phyloP scores from a whole-genome alignment of 305 asterid species.

The Solanum aculeatissimum region DNA sequence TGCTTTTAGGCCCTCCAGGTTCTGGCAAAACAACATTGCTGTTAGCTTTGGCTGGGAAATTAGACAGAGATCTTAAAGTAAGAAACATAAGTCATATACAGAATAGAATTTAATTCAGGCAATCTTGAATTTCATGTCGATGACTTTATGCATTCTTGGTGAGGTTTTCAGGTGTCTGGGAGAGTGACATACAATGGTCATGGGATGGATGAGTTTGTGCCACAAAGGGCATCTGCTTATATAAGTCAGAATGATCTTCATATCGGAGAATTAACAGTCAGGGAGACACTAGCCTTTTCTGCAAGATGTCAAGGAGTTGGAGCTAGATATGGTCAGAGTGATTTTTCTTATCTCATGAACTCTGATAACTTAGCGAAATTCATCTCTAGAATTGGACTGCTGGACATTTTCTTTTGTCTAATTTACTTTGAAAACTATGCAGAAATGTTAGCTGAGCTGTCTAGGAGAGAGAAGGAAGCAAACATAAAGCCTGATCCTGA shows the following conservation, averaged over 20 bases:
- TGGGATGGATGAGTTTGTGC: no score
- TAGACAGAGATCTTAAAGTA: slow-evolving; percentile 53
- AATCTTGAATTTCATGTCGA: background rate
- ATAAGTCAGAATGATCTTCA: no score
- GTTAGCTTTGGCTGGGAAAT: slow-evolving; percentile 79
- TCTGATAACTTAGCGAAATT: background rate
- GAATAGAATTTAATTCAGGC: background rate
- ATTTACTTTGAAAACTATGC: background rate
- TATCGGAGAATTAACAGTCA: no score
- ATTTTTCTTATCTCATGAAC: background rate
- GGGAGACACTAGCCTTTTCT: no score
- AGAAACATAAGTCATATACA: background rate
- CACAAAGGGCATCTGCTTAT: no score
- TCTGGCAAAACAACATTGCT: slow-evolving; percentile 11
- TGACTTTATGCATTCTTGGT: background rate
- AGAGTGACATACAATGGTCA: no score
- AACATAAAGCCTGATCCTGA: no score
- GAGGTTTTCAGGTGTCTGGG: background rate
- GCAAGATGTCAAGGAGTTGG: no score
- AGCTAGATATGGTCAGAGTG: no score
- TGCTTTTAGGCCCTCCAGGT: slow-evolving; percentile 82
- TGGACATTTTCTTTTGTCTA: background rate
- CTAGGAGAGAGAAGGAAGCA: no score
- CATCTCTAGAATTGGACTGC: background rate
- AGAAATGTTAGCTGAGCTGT: no score